Evolutionary conservation across 768 basidiomycete genomes (phyloP).

Genomic region (Rhodotorula taiwanensis): DNA sequence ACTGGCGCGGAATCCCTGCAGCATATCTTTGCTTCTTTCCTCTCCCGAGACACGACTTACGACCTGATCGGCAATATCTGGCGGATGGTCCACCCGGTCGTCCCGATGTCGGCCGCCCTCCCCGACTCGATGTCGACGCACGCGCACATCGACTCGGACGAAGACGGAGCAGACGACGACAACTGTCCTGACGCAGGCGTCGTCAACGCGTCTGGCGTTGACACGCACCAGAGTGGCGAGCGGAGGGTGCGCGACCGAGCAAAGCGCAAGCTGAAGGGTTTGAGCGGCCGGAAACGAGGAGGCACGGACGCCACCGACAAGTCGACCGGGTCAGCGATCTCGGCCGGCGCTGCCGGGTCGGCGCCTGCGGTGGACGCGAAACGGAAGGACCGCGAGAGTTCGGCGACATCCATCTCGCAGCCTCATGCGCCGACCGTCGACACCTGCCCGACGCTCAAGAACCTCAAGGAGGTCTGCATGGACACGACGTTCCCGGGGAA

Average conservation of each 20-base stretch:
- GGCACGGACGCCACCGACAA: conserved; percentile 8
- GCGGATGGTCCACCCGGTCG: conserved; percentile 75
- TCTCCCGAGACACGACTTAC: conserved; percentile 88
- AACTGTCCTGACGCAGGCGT: not conserved
- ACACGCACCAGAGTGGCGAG: conserved; percentile 3
- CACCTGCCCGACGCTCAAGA: conserved; percentile 30
- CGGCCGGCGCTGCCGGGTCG: not conserved
- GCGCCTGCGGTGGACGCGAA: not conserved
- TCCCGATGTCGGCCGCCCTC: conserved; percentile 42
- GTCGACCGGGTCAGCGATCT: not conserved
- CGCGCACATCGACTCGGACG: conserved; percentile 25
- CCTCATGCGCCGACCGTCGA: conserved; percentile 27
- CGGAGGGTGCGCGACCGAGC: not conserved
- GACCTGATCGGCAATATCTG: conserved; percentile 96
- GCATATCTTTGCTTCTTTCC: conserved; percentile 93
- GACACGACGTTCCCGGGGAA: conserved; percentile 76
- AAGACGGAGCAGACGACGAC: conserved; percentile 4
- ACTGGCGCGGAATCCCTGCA: conserved; percentile 46
- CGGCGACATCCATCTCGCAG: not conserved
- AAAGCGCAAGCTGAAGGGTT: conserved; percentile 12
- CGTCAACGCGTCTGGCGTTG: not conserved
- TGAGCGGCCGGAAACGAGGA: conserved; percentile 12
- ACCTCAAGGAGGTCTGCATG: conserved; percentile 49
- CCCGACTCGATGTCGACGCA: conserved; percentile 36
- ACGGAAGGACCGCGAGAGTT: not conserved